Evolutionary conservation across 2,329 filamentous ascomycete species (phyloP).

Genomic region (Arthroderma uncinatum): DNA sequence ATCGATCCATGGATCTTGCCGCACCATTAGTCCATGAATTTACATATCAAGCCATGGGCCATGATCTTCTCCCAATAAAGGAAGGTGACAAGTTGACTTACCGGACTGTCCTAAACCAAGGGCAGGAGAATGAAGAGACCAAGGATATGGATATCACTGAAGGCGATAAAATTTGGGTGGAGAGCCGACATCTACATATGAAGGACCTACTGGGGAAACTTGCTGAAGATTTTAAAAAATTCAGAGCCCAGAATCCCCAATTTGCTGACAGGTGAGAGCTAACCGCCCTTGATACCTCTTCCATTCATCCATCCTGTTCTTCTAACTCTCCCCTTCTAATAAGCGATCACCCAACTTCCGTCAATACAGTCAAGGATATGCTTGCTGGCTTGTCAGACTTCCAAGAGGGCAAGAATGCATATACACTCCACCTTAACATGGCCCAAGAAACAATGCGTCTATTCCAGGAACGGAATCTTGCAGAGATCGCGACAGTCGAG

Average conservation of each 20-base stretch:
- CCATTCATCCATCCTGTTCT: background rate
- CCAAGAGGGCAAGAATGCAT: conserved; percentile 88
- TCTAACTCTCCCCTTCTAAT: background rate
- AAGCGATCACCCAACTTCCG: conserved; percentile 56
- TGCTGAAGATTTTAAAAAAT: conserved; percentile 84
- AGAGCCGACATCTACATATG: conserved; percentile 92
- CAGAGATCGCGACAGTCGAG: conserved; percentile 77
- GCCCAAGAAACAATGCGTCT: conserved; percentile 93
- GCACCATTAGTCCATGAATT: conserved; percentile 89
- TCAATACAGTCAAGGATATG: conserved; percentile 96
- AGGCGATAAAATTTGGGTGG: conserved; percentile 87
- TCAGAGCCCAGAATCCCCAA: conserved; percentile 81
- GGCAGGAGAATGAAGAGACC: conserved; percentile 56
- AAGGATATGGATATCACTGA: conserved; percentile 89
- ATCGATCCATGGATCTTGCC: conserved; percentile 84
- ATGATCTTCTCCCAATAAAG: conserved; percentile 78
- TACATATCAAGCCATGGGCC: conserved; percentile 96
- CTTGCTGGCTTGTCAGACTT: conserved; percentile 88
- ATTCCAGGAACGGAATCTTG: conserved; percentile 73
- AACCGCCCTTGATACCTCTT: background rate
- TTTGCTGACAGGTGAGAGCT: conserved; percentile 59
- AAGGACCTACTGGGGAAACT: conserved; percentile 93
- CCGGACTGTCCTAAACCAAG: conserved; percentile 66
- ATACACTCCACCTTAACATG: conserved; percentile 91
- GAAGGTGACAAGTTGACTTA: conserved; percentile 84